Evolutionary conservation across 257 asterid genomes (phyloP), one percentile per base, ranked within the genome.

Genomic region (Solanum neorickii): DNA sequence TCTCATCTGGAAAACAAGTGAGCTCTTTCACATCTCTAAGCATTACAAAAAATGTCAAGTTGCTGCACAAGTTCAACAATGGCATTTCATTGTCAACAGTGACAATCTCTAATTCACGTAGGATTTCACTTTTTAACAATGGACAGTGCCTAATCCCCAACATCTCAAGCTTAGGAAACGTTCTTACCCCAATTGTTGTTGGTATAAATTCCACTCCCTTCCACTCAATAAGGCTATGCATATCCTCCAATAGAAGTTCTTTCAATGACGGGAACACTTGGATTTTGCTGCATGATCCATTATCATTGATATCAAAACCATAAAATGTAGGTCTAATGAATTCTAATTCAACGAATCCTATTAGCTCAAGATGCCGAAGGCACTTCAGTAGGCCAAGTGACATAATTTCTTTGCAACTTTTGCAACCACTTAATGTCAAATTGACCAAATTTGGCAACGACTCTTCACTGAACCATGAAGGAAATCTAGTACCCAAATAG

Each of bases 201-300:
- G 62, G 9, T 2, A 52, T 16, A 23, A 16, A 2, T 16, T 52
- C 23, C 62, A 16, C 62, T 16, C 16, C 33, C 56, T 41, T 75
- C 89, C 90, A 91, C 46, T 91, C 86, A 60, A 5, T 65, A 59
- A 91, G 70, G 37, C 29, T 65, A 18, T 33, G 12, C 92, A 89
- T 74, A 25, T 74, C 29, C 29, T 23, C 7, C 25, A 91, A 2
- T 1, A 33, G 12, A 12, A 91, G 80, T 10, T 47, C 46, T 65
- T 66, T 69, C 1, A 89, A 56, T 39, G 66, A 66, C n/a, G 87
- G 90, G 35, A 91, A 89, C 11, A 12, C 8, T 16, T 12, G 12
- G 29, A 27, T 74, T 33, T 12, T 76, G 20, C 9, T 60, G 3
- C 86, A 85, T 78, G 56, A 74, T 74, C 82, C 18, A 74, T 4